Conservation (phyloP, 192 early-diverging fungal genomes). For the Coemansia furcata region DNA sequence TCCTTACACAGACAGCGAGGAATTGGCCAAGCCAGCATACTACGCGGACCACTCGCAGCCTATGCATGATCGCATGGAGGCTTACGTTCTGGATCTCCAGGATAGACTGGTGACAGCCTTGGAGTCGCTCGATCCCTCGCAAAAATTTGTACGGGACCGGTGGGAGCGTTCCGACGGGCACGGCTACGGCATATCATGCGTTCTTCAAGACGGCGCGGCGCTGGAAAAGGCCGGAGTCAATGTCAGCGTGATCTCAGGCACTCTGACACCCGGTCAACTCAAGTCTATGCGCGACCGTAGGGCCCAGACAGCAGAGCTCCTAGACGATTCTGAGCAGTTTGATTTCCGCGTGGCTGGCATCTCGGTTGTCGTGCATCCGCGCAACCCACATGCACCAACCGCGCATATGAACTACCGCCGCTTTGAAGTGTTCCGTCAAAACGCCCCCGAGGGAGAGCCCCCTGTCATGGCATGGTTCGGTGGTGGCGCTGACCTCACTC, state of each 20-base stretch:
- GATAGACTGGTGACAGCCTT: conserved; percentile 62
- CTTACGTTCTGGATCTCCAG: conserved; percentile 74
- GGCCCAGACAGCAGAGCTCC: conserved; percentile 55
- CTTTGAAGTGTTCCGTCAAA: conserved; percentile 78
- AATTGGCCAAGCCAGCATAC: conserved; percentile 18
- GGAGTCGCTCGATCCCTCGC: conserved; percentile 62
- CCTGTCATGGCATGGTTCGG: conserved; percentile 89
- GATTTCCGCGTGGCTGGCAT: conserved; percentile 90
- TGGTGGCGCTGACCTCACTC: conserved; percentile 94
- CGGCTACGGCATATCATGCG: conserved; percentile 89
- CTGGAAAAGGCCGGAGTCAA: conserved; percentile 98
- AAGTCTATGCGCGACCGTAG: conserved; percentile 90
- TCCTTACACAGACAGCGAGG: conserved; percentile 29
- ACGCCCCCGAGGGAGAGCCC: conserved; percentile 58
- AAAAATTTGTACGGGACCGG: conserved; percentile 67
- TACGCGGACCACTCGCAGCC: conserved; percentile 35
- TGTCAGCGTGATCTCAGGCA: conserved; percentile 83
- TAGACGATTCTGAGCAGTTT: conserved; percentile 58
- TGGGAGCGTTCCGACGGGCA: conserved; percentile 88
- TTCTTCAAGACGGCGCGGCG: conserved; percentile 87
- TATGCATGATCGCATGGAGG: conserved; percentile 84
- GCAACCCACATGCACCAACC: conserved; percentile 95
- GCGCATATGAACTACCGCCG: conserved; percentile 97
- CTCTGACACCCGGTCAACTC: conserved; percentile 72
- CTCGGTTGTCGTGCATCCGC: conserved; percentile 90